Evolutionary conservation across 1,284 basidiomycete species (phyloP).

Genomic region (Cryptococcus amylolentus): DNA sequence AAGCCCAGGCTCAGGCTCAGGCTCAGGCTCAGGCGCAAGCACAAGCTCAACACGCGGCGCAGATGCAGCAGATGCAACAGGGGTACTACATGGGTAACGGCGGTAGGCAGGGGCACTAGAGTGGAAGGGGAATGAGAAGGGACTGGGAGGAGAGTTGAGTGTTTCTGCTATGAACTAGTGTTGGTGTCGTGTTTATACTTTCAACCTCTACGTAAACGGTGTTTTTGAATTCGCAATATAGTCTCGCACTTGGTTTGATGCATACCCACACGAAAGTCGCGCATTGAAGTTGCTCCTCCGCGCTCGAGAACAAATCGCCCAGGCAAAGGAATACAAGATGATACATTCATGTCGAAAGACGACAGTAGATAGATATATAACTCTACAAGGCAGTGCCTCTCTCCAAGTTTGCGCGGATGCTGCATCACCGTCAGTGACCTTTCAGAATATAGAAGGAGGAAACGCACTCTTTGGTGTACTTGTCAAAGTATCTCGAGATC

Average conservation of each 20-base stretch:
- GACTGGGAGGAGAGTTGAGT: background rate
- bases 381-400: slow-evolving; percentile 79
- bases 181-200: background rate
- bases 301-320: too few relatives aligned
- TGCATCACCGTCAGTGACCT: slow-evolving; percentile 9
- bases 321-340: too few relatives aligned
- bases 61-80: slow-evolving; percentile 14
- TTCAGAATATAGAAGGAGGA: background rate
- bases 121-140: background rate
- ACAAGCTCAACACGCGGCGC: slow-evolving; percentile 4
- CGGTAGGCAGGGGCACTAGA: slow-evolving; percentile 14
- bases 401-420: slow-evolving; percentile 88
- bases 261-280: too few relatives aligned
- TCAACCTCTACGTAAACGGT: too few relatives aligned
- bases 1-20: slow-evolving; percentile 47
- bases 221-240: too few relatives aligned
- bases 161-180: background rate
- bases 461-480: slow-evolving; percentile 76
- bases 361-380: background rate
- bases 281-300: too few relatives aligned
- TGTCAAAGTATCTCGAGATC: slow-evolving; percentile 96
- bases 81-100: slow-evolving; percentile 34
- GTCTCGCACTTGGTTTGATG: too few relatives aligned
- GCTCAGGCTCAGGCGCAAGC: slow-evolving; percentile 38
- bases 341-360: background rate